phyloP scores from a whole-genome alignment of 1,284 basidiomycete genomes.

The Cutaneotrichosporon sp. region DNA sequence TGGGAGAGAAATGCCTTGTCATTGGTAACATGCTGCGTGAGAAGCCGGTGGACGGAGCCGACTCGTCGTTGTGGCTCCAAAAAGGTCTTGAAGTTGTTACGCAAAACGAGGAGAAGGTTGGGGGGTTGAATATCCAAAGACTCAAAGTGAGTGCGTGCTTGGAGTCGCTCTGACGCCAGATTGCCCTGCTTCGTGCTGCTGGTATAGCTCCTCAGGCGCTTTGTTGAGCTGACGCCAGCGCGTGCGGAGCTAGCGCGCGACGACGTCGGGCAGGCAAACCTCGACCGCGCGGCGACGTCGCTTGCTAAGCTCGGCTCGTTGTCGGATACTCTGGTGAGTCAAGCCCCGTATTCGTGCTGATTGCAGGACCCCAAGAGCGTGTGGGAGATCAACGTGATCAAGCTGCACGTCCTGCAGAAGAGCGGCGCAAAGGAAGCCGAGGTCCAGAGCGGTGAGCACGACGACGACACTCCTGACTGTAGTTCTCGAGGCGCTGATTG shows the following conservation, averaged over 20 bases:
- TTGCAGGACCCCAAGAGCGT: conserved; percentile 7
- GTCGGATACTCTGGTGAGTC: conserved; percentile 4
- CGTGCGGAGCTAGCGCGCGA: conserved; percentile 3
- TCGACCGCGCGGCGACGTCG: neutral
- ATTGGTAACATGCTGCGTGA: conserved; percentile 2
- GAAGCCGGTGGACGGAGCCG: neutral
- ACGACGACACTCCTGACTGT: neutral
- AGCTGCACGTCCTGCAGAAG: conserved; percentile 3
- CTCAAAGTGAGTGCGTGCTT: neutral
- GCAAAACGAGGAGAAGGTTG: neutral
- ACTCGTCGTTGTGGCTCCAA: conserved; percentile 5
- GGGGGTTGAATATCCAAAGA: neutral
- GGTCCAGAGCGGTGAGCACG: neutral
- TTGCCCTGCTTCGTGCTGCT: conserved; percentile 1
- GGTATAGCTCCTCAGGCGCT: neutral
- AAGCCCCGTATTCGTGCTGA: neutral
- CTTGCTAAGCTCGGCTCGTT: neutral
- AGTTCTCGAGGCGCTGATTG: neutral
- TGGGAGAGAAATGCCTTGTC: conserved; percentile 1
- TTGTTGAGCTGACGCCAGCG: conserved; percentile 1
- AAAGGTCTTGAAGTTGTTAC: conserved; percentile 2
- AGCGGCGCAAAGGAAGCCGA: conserved; percentile 9
- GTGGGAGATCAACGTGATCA: conserved; percentile 7
- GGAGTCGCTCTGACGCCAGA: neutral
- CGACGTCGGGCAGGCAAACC: neutral